Base-by-base conservation (phyloP, 2,329 filamentous ascomycete genomes). In the Stagonosporopsis cucurbitacearum region DNA sequence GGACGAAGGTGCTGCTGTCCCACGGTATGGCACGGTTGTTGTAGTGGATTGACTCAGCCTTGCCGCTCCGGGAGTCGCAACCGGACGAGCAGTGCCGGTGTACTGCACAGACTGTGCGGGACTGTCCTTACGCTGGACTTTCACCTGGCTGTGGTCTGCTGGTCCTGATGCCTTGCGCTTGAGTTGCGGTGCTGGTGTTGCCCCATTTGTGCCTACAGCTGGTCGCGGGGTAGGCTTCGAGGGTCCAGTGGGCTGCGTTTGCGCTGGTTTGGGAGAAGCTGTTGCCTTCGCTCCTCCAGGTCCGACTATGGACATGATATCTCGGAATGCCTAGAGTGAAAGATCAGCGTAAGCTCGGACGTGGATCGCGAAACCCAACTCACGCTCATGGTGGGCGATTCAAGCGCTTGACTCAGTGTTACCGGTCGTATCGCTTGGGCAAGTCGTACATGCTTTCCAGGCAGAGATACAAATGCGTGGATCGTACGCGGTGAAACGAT, bases 91-190 rank as follows among this genome's bases (percentile, higher is more conserved):
- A 59, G 60, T 56, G 54, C 66, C 55, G 62, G 68, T 68, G 50
- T 60, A 33, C 59, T 69, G 64, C 62, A 69, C 41, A 49, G 66
- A 23, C 44, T 58, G 63, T 26, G 57, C 44, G 26, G 64, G 57
- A 35, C 54, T 65, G 58, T 77, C 71, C 37, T 71, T 75, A 22
- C 73, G 68, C 57, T 68, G 67, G 17, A 72, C 50, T 57, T 77
- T 77, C 47, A 58, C 54, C 47, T 71, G 68, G 42, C 57, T 65
- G 49, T 54, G 59, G 28, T 71, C 70, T 25, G 64, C 63, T 13
- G 73, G 64, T n/a, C 70, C 67, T 20, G 75, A 75, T 44, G 75
- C 75, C 61, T 77, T 78, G 57, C 75, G 74, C 63, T 78, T 79
- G 35, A 67, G 71, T 65, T 71, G 67, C 50, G 77, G 77, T 25